Conservation (phyloP, 106 monocot species). For the Dendrobium officinale region DNA sequence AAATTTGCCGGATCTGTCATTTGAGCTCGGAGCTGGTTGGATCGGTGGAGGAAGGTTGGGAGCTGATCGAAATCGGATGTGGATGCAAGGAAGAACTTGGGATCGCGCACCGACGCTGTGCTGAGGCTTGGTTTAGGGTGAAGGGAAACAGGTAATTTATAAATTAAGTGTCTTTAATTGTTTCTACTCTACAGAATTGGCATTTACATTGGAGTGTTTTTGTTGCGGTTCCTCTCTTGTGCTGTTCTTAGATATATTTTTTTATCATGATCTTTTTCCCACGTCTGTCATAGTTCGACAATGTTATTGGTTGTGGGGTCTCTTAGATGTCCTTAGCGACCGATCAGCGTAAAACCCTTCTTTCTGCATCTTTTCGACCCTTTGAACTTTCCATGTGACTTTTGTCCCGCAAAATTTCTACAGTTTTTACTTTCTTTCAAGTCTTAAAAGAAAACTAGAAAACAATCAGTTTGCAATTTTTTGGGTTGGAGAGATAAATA, state of each 20-base stretch:
- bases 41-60: conserved; percentile 4
- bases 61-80: conserved; percentile 28
- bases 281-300: neutral
- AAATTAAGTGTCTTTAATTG: neutral
- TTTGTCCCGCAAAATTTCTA: no score
- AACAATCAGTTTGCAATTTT: no score
- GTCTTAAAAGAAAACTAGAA: no score
- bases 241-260: neutral
- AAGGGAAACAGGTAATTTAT: conserved; percentile 30
- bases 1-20: conserved; percentile 33
- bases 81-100: conserved; percentile 35
- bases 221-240: neutral
- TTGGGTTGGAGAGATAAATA: no score
- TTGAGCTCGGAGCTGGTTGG: conserved; percentile 14
- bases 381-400: no score
- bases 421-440: no score
- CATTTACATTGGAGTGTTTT: neutral
- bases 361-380: no score
- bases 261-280: neutral
- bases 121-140: conserved; percentile 30
- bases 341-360: no score
- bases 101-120: conserved; percentile 24
- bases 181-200: no score
- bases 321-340: no score
- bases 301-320: no score